A percentile compares a stretch with the other conserved stretches of the same genome.
Conservation (phyloP, 495 filamentous ascomycete species). For the Aspergillus campestris region DNA sequence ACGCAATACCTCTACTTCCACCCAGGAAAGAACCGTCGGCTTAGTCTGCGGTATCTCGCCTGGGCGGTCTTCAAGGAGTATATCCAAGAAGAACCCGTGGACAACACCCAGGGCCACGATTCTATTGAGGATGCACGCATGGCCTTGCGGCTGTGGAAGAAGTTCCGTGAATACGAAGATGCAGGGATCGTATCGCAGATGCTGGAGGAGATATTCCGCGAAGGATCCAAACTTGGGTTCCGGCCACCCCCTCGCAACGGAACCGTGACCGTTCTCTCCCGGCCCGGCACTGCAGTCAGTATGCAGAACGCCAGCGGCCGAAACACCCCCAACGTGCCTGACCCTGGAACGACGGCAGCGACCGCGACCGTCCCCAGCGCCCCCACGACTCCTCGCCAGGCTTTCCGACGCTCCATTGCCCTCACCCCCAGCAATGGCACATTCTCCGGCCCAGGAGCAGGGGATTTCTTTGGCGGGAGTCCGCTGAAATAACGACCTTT, state of each 20-base stretch:
- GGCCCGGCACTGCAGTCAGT: conserved; percentile 38
- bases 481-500: conserved; percentile 26
- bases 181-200: conserved; percentile 68
- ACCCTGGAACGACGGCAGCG: conserved; percentile 12
- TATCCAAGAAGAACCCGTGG: conserved; percentile 68
- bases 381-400: conserved; percentile 36
- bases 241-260: conserved; percentile 53
- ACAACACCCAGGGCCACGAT: conserved; percentile 57
- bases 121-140: conserved; percentile 88
- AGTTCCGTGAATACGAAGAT: conserved; percentile 81
- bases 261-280: conserved; percentile 27
- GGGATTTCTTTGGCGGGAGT: conserved; percentile 37
- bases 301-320: conserved; percentile 36
- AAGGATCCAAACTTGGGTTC: conserved; percentile 62
- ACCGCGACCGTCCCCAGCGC: conserved; percentile 16
- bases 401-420: conserved; percentile 38
- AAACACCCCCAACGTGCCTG: conserved; percentile 36
- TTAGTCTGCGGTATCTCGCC: conserved; percentile 81
- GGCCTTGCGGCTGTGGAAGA: conserved; percentile 80
- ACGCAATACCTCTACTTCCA: conserved; percentile 81
- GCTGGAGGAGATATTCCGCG: conserved; percentile 72
- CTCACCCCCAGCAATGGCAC: conserved; percentile 40
- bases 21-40: conserved; percentile 56
- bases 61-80: conserved; percentile 81
- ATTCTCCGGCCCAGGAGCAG: conserved; percentile 32